phyloP scores from a whole-genome alignment of 1,284 basidiomycete species.

The Ceratobasidium sp. region DNA sequence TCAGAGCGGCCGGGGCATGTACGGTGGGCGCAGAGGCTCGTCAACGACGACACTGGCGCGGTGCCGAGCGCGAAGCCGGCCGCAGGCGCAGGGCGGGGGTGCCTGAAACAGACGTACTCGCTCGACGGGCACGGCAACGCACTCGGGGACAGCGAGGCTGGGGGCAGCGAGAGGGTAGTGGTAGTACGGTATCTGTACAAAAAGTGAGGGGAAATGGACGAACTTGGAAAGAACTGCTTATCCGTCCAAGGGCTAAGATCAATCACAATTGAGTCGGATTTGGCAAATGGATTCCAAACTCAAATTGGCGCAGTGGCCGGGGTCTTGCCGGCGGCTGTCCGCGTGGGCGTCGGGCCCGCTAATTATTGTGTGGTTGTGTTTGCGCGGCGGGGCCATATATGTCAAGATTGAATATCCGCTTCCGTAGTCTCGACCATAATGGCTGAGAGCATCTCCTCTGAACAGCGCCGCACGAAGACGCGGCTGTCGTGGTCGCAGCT shows the following conservation, averaged over 20 bases:
- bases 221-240: too few relatives aligned
- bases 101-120: conserved; percentile 9
- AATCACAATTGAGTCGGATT: conserved; percentile 6
- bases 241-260: too few relatives aligned
- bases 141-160: neutral
- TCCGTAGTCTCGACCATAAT: neutral
- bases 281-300: conserved; percentile 1
- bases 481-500: conserved; percentile 19
- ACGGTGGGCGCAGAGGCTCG: conserved; percentile 25
- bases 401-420: conserved; percentile 11
- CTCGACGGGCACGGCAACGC: conserved; percentile 33
- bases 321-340: conserved; percentile 5
- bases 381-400: neutral
- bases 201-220: too few relatives aligned
- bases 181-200: conserved; percentile 30
- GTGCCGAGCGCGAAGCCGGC: neutral
- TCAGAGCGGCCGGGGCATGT: conserved; percentile 8
- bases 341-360: conserved; percentile 30
- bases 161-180: neutral
- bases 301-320: neutral
- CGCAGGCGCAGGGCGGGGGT: conserved; percentile 20
- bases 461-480: neutral
- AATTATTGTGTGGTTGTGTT: conserved; percentile 11
- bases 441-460: neutral
- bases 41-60: conserved; percentile 12